A percentile compares a stretch with the other conserved stretches of the same genome.
Conservation (phyloP, 2,329 filamentous ascomycete genomes). For the Raffaelea arxii region DNA sequence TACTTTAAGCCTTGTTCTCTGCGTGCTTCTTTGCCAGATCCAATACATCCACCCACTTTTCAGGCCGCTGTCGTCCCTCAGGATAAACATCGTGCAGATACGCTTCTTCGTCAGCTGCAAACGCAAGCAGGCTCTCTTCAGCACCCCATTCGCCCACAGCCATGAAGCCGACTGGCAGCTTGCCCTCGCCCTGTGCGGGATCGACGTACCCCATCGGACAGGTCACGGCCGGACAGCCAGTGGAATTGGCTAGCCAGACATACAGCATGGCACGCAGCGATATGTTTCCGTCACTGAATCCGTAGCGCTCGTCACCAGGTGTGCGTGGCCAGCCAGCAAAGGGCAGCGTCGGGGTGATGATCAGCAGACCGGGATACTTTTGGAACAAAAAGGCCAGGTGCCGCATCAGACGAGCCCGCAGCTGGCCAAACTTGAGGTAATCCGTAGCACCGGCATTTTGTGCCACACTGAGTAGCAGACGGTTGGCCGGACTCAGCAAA, state of each 20-base stretch:
- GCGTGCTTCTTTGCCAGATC: constrained; percentile 21
- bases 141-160: constrained; percentile 58
- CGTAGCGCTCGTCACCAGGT: constrained; percentile 53
- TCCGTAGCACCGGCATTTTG: constrained; percentile 57
- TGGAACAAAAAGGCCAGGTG: constrained; percentile 65
- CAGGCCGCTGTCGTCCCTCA: constrained; percentile 39
- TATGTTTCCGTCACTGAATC: constrained; percentile 63
- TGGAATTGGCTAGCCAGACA: constrained; percentile 76
- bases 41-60: constrained; percentile 50
- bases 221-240: constrained; percentile 64
- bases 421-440: constrained; percentile 60
- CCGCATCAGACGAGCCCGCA: constrained; percentile 69
- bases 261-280: constrained; percentile 76
- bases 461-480: constrained; percentile 57
- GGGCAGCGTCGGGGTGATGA: constrained; percentile 70
- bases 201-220: constrained; percentile 66
- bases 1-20: too few species aligned
- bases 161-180: constrained; percentile 51
- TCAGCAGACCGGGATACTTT: constrained; percentile 62
- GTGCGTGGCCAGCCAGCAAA: constrained; percentile 62
- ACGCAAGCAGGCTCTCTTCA: constrained; percentile 53
- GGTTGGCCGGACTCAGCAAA: constrained; percentile 56
- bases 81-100: constrained; percentile 38
- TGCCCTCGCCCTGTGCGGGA: constrained; percentile 45
- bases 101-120: constrained; percentile 46